Evolutionary conservation across 192 early-diverging fungal species (phyloP).

Genomic region (Pecoramyces ruminantium): DNA sequence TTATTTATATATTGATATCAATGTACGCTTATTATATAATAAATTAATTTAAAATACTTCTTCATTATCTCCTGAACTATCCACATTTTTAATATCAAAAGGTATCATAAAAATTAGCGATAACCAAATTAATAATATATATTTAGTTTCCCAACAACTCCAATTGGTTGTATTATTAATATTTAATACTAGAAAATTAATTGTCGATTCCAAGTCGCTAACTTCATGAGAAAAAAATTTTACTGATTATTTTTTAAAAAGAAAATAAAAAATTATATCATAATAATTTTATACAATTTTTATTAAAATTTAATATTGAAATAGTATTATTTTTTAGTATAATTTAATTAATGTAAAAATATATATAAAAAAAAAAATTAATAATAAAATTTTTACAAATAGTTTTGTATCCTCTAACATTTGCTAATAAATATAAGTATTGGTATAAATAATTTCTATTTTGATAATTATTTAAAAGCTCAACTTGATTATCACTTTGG

Average conservation of each 20-base stretch:
- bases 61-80: constrained; percentile 30
- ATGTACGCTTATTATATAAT: too few relatives aligned
- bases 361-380: too few relatives aligned
- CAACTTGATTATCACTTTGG: not conserved
- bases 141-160: constrained; percentile 58
- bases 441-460: constrained; percentile 14
- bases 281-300: too few relatives aligned
- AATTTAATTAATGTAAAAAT: too few relatives aligned
- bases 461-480: not conserved
- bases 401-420: constrained; percentile 79
- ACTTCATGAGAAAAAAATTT: constrained; percentile 85
- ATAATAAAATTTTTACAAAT: too few relatives aligned
- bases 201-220: constrained; percentile 70
- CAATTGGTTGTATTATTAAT: constrained; percentile 6
- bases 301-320: too few relatives aligned
- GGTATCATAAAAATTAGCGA: constrained; percentile 90
- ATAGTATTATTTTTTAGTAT: too few relatives aligned
- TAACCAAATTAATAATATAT: constrained; percentile 74
- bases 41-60: too few relatives aligned
- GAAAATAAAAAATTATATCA: too few relatives aligned
- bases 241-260: constrained; percentile 32
- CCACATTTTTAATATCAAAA: constrained; percentile 77
- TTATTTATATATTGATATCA: too few relatives aligned
- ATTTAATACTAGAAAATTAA: constrained; percentile 36
- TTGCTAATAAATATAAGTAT: constrained; percentile 60